Conservation (phyloP, 2,329 filamentous ascomycete species). For the Berkeleyomyces basicola region DNA sequence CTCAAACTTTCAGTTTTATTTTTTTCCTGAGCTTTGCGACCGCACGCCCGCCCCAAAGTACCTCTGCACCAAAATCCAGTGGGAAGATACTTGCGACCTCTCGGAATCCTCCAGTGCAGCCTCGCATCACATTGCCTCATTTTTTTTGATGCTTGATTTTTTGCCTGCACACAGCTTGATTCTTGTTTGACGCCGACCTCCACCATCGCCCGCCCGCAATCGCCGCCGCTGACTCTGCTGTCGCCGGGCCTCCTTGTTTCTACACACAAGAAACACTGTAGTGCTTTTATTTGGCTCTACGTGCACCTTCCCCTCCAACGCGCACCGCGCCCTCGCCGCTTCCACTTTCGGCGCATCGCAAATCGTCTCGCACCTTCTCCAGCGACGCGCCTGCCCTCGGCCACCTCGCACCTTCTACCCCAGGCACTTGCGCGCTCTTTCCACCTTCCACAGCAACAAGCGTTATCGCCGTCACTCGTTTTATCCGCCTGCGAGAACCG, state of each 20-base stretch:
- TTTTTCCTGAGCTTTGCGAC: conserved; percentile 11
- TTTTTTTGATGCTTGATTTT: neutral
- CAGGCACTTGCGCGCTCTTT: neutral
- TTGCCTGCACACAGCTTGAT: no score
- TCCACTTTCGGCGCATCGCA: neutral
- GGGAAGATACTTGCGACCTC: conserved; percentile 10
- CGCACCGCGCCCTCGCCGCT: neutral
- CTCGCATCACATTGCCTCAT: neutral
- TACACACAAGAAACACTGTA: no score
- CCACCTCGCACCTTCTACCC: neutral
- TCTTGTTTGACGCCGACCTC: no score
- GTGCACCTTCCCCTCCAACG: neutral
- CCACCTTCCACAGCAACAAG: neutral
- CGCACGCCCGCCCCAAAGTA: conserved; percentile 8
- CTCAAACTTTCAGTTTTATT: conserved; percentile 10
- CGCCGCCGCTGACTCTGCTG: neutral
- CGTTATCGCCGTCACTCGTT: neutral
- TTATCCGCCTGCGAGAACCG: neutral
- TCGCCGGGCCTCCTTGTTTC: neutral
- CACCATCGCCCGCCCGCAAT: neutral
- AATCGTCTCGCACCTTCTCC: neutral
- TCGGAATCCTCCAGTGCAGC: neutral
- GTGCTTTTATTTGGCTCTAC: neutral
- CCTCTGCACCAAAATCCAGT: conserved; percentile 7
- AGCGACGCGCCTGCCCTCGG: neutral